Percentiles rank a stretch among this genome's conserved stretches.
Conservation (phyloP, 768 basidiomycete species). For the Phylloporus rhodoxanthus region DNA sequence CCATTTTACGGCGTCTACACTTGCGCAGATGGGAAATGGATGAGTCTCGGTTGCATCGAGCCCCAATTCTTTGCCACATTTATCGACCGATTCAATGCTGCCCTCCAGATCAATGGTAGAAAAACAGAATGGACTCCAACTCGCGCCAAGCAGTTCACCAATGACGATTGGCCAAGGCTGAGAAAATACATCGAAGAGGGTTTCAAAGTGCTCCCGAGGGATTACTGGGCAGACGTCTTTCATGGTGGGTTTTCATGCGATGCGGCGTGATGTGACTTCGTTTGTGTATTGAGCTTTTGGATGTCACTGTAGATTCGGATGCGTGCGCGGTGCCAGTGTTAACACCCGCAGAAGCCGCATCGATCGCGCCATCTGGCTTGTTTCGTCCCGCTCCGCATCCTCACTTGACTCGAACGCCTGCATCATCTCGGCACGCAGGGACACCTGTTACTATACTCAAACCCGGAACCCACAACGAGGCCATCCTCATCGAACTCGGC, state of each 20-base stretch:
- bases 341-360: conserved; percentile 54
- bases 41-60: conserved; percentile 74
- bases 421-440: conserved; percentile 9
- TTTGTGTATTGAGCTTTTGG: not conserved
- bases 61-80: conserved; percentile 66
- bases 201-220: conserved; percentile 53
- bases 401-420: conserved; percentile 33
- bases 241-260: conserved; percentile 39
- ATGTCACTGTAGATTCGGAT: conserved; percentile 48
- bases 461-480: conserved; percentile 51
- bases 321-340: conserved; percentile 70
- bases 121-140: conserved; percentile 53
- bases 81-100: conserved; percentile 46
- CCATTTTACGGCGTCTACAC: conserved; percentile 74
- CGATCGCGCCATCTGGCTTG: conserved; percentile 33
- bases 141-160: conserved; percentile 39
- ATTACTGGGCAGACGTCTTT: conserved; percentile 66
- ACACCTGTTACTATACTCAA: conserved; percentile 23
- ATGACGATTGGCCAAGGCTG: conserved; percentile 52
- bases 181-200: conserved; percentile 55
- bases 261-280: not conserved
- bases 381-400: conserved; percentile 51
- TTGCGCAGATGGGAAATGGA: conserved; percentile 67
- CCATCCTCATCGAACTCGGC: conserved; percentile 50
- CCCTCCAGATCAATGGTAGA: conserved; percentile 39